A percentile compares a stretch with the other conserved stretches of the same genome.
Evolutionary conservation across 768 basidiomycete species (phyloP).

Genomic region (Kwoniella bestiolae): DNA sequence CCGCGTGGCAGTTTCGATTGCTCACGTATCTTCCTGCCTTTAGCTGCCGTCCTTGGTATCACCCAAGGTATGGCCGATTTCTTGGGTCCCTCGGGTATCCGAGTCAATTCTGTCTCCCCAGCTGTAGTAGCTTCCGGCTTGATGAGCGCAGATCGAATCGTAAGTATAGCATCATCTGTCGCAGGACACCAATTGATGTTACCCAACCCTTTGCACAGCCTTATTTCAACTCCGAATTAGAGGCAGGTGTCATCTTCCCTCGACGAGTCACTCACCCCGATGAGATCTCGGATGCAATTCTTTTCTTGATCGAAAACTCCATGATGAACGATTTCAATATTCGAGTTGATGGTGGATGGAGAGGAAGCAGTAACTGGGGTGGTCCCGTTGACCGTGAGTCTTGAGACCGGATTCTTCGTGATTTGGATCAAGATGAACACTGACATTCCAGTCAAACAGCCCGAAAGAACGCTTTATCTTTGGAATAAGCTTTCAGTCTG

Average conservation of each 20-base stretch:
- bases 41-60: slow-evolving; percentile 14
- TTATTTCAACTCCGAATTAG: slow-evolving; percentile 24
- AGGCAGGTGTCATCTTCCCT: slow-evolving; percentile 25
- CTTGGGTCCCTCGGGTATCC: slow-evolving; percentile 51
- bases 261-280: slow-evolving; percentile 10
- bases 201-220: neutral
- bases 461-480: slow-evolving; percentile 2
- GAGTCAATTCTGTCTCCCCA: slow-evolving; percentile 43
- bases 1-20: neutral
- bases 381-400: slow-evolving; percentile 20
- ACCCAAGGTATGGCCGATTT: slow-evolving; percentile 39
- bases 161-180: no score
- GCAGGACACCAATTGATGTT: no score
- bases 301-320: slow-evolving; percentile 30
- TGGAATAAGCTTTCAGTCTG: neutral
- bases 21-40: neutral
- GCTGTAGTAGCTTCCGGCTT: slow-evolving; percentile 8
- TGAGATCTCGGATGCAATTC: slow-evolving; percentile 17
- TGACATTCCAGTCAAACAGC: neutral
- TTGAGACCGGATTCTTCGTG: neutral
- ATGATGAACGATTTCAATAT: slow-evolving; percentile 26
- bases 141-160: neutral
- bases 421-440: no score
- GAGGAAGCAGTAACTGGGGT: slow-evolving; percentile 21
- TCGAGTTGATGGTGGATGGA: slow-evolving; percentile 13